Conservation (phyloP, 176 grass and related monocot species). For the Carex parvula region DNA sequence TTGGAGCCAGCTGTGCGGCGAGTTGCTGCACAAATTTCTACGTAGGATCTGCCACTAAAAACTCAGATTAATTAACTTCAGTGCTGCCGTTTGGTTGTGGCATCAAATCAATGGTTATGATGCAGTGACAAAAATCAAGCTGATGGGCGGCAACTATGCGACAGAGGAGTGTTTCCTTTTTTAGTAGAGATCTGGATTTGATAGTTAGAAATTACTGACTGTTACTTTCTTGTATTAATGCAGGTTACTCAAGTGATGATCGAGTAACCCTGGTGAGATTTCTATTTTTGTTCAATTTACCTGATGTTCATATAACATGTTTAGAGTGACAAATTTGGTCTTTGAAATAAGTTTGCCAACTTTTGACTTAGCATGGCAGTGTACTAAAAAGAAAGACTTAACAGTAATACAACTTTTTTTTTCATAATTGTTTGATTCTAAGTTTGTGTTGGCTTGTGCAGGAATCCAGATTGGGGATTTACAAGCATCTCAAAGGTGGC, state of each 20-base stretch:
- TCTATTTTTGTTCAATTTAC: not conserved
- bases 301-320: not conserved
- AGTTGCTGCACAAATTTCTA: not conserved
- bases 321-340: not conserved
- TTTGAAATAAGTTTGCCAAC: not conserved
- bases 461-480: constrained; percentile 27
- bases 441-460: constrained; percentile 21
- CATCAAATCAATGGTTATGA: not conserved
- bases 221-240: not conserved
- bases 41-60: not conserved
- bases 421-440: not conserved
- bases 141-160: not conserved
- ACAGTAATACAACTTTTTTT: not conserved
- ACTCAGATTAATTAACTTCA: not conserved
- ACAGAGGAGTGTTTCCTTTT: not conserved
- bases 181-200: constrained; percentile 11
- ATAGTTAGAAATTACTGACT: constrained; percentile 16
- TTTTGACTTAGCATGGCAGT: not conserved
- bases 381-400: not conserved
- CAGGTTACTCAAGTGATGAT: constrained; percentile 28
- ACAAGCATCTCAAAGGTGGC: constrained; percentile 12
- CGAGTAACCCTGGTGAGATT: constrained; percentile 15
- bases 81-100: not conserved
- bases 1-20: not conserved
- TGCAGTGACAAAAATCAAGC: not conserved